These are phyloP conservation scores for Hyparrhenia diplandra DNA, from an alignment of 176 grass and related monocot species.

Conservation along the genomic window DNA sequence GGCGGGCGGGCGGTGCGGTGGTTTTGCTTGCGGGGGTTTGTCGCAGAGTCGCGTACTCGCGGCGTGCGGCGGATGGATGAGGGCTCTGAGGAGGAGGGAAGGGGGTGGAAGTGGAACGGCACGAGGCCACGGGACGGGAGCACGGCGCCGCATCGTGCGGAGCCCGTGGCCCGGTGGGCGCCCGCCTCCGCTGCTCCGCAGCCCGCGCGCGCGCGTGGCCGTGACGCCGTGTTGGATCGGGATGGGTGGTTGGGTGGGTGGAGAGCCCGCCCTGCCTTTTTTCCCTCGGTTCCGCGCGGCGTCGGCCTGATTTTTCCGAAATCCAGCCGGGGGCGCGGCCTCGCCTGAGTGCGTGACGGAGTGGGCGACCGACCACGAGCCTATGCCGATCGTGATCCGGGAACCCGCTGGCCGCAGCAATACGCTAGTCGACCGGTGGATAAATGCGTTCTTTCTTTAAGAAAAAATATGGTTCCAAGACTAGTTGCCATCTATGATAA, in stretches of 20 bases:
- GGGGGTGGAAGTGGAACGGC: too few species aligned
- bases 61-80: not conserved
- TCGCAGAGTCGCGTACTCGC: not conserved
- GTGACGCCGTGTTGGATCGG: conserved; percentile 37
- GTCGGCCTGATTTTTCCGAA: not conserved
- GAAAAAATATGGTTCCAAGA: too few species aligned
- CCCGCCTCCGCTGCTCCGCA: not conserved
- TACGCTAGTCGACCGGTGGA: too few species aligned
- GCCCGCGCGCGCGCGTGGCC: conserved; percentile 34
- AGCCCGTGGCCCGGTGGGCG: conserved; percentile 7
- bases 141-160: conserved; percentile 28
- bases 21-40: conserved; percentile 34
- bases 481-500: too few species aligned
- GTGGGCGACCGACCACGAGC: too few species aligned
- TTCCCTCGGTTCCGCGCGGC: not conserved
- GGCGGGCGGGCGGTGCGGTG: conserved; percentile 43
- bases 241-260: conserved; percentile 7
- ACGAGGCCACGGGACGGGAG: not conserved
- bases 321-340: not conserved
- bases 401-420: too few species aligned
- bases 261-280: not conserved
- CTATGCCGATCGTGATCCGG: too few species aligned
- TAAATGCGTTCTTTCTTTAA: too few species aligned
- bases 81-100: too few species aligned
- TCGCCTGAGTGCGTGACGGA: too few species aligned